Evolutionary conservation across 140 eudicot species (phyloP), one percentile per base, ranked within the genome.

Genomic region (Bidens hawaiensis): DNA sequence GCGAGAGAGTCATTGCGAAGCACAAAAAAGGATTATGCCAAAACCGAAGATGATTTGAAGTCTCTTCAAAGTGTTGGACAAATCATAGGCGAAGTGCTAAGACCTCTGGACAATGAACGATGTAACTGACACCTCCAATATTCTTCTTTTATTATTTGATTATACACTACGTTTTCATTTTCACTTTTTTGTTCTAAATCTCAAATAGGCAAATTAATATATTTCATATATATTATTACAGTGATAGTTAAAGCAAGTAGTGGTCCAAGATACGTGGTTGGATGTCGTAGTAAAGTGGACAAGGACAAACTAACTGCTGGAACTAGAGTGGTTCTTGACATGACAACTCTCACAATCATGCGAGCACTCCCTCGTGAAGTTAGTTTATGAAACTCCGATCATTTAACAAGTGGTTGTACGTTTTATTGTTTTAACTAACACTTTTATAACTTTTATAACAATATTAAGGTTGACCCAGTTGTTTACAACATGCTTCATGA

Each of bases 21-120:
- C 22, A 72, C 83, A 19, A 85, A 94, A 58, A 94, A 88, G 73
- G 99, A 93, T 56, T 93, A 85, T 75, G 87, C 94, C 23, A 93
- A 93, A 69, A 93, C 99, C 0, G 99, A 93, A 75, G 99, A 93
- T 76, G 99, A 93, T 79, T 60, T 93, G 81, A 93, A 93, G 82
- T 88, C 96, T 12, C 96, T 93, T 61, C 99, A 93, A 78, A 93
- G 99, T 56, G 99, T 93, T 73, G 99, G 99, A 12, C 99, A 93
- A 67, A 88, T 93, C 70, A 93, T 93, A 11, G 99, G 99, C 7
- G 99, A 93, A 71, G 99, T 93, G 42, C 79, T 88, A 15, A 79
- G 97, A 76, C 95, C 99, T 51, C 78, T 93, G 65, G 97, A 93
- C 75, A 88, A 83, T 49, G 99, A 93, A 64, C 76, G 95, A 73